Evolutionary conservation across 2,329 filamentous ascomycete genomes (phyloP), one percentile per base, ranked within the genome.

Genomic region (Alternaria brassicicola): DNA sequence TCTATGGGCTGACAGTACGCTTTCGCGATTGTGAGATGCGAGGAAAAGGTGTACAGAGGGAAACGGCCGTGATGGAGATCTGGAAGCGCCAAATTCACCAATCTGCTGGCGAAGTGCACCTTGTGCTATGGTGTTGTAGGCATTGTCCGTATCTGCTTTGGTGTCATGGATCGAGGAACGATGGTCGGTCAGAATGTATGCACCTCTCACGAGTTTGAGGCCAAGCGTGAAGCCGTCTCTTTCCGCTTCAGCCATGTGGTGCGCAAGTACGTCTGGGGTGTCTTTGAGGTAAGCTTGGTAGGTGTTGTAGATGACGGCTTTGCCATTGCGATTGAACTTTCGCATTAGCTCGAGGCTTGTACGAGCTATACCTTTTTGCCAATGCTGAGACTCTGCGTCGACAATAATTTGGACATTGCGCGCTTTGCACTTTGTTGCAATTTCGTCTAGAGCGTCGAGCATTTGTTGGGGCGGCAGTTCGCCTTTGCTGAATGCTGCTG

Each of bases 11-110:
- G 76, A 71, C 46, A 83, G 80, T 7, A 96, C 89, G 10, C 89
- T 91, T 26, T 85, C 85, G 50, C 86, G 85, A 71, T 97, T 97
- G 79, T 97, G 93, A 3, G 89, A 89, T 3, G 92, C 93, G 10
- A 97, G 82, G 19, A 96, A 87, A 17, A 96, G 77, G 52, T 83
- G 79, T 35, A 85, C 75, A 15, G 79, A 72, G 0, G 78, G 76
- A 59, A 84, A 73, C 0, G 64, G 70, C 12, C 61, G 64, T 13
- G 66, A 55, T 12, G 56, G 48, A 3, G 59, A 17, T 9, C 55
- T 55, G 2, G 50, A 39, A 1, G 39, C 54, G 13, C 69, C 71
- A 21, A 69, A 74, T 7, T 60, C 52, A 13, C 65, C 66, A 4
- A 73, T 65, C 6, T 72, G 67, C 30, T 67, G 70, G n/a, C 66